phyloP scores from a whole-genome alignment of 495 filamentous ascomycete species.

The Xylaria cubensis region DNA sequence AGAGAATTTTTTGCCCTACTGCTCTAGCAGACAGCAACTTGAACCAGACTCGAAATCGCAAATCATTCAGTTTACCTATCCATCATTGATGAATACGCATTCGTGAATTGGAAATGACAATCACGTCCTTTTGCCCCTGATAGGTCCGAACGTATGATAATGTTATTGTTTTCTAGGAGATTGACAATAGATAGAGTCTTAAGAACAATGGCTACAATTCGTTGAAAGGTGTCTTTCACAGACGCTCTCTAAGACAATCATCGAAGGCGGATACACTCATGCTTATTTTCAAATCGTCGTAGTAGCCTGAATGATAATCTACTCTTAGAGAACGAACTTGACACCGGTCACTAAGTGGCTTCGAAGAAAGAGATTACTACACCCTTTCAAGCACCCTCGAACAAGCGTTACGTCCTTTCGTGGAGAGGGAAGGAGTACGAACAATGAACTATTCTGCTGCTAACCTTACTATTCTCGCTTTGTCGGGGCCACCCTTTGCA shows the following conservation, averaged over 20 bases:
- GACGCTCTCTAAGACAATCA: not conserved
- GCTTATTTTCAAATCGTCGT: not conserved
- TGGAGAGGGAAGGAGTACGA: not conserved
- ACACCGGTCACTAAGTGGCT: not conserved
- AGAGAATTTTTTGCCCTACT: not conserved
- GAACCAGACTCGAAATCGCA: not conserved
- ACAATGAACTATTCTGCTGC: slow-evolving; percentile 7
- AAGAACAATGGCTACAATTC: not conserved
- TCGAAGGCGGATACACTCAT: not conserved
- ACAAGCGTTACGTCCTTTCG: not conserved
- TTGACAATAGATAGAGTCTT: not conserved
- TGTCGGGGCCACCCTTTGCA: slow-evolving; percentile 22
- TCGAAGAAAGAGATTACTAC: not conserved
- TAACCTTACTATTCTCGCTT: slow-evolving; percentile 7
- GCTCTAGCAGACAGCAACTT: not conserved
- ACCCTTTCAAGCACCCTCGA: not conserved
- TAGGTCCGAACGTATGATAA: not conserved
- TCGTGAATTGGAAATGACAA: not conserved
- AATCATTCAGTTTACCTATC: not conserved
- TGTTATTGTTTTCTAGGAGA: not conserved
- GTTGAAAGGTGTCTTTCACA: not conserved
- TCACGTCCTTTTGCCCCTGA: not conserved
- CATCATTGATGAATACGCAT: not conserved
- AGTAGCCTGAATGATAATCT: not conserved
- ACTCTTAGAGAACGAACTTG: not conserved